These are phyloP conservation scores for Podila minutissima DNA, from an alignment of 192 early-diverging fungal genomes.

Conservation along the genomic window DNA sequence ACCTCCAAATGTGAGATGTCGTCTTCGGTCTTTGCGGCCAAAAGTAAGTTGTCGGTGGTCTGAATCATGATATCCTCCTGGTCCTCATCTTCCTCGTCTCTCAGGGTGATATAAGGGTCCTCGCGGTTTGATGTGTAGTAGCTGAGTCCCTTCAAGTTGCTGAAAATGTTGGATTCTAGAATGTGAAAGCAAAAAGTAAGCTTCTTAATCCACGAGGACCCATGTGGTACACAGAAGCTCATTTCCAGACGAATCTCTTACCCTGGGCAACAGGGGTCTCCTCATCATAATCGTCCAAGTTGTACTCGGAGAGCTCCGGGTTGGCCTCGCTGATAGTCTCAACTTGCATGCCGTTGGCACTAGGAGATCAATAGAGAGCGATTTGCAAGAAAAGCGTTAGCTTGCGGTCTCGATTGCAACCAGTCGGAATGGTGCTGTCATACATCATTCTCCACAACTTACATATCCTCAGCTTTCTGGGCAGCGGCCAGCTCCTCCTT, in stretches of 20 bases:
- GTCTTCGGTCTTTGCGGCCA: slow-evolving; percentile 97
- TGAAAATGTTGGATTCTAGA: slow-evolving; percentile 77
- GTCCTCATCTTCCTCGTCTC: slow-evolving; percentile 82
- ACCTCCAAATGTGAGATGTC: slow-evolving; percentile 96
- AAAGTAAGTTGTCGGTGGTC: slow-evolving; percentile 84
- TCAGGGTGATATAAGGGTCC: slow-evolving; percentile 86
- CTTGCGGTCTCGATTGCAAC: not conserved
- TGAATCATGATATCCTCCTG: slow-evolving; percentile 83
- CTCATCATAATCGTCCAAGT: slow-evolving; percentile 94
- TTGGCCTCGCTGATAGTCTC: slow-evolving; percentile 55
- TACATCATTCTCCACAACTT: slow-evolving; percentile 1
- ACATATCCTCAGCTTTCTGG: slow-evolving; percentile 57
- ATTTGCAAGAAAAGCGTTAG: not conserved
- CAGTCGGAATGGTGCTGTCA: not conserved
- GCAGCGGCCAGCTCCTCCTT: slow-evolving; percentile 67
- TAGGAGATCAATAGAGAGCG: slow-evolving; percentile 4
- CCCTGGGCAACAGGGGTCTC: slow-evolving; percentile 66
- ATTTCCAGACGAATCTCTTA: not conserved
- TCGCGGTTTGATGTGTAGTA: slow-evolving; percentile 82
- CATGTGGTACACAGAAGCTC: too few species aligned
- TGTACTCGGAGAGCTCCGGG: slow-evolving; percentile 82
- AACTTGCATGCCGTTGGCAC: slow-evolving; percentile 31
- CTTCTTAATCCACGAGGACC: not conserved
- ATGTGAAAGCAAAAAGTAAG: slow-evolving; percentile 1
- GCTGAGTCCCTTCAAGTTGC: slow-evolving; percentile 88